These are phyloP conservation scores for Naganishia vishniacii DNA, from an alignment of 768 basidiomycete species.

Conservation along the genomic window DNA sequence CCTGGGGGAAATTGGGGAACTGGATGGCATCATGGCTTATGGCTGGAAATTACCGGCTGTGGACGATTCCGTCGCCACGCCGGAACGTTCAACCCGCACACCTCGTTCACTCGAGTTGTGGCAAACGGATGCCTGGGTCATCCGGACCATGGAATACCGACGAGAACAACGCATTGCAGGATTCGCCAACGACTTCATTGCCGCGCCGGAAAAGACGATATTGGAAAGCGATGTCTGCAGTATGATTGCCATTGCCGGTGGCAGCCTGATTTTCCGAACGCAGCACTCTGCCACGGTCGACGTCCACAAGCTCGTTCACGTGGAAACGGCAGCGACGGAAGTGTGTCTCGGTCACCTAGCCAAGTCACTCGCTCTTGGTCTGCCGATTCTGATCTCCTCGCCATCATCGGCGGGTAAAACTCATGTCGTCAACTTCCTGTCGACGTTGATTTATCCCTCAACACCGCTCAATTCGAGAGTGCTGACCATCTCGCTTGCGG, in stretches of 20 bases:
- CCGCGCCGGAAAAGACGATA: not conserved
- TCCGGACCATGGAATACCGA: constrained; percentile 16
- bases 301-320: constrained; percentile 42
- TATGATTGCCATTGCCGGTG: constrained; percentile 58
- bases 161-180: constrained; percentile 4
- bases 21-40: constrained; percentile 23
- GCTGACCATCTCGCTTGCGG: constrained; percentile 81
- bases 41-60: constrained; percentile 18
- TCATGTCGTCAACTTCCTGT: constrained; percentile 70
- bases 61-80: not conserved
- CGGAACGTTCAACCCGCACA: not conserved
- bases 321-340: constrained; percentile 62
- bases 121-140: constrained; percentile 19
- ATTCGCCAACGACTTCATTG: not conserved
- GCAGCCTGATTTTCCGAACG: constrained; percentile 59
- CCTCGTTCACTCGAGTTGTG: not conserved
- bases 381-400: constrained; percentile 77
- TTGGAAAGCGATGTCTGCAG: constrained; percentile 12
- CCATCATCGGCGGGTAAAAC: constrained; percentile 84
- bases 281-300: constrained; percentile 42
- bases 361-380: constrained; percentile 60
- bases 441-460: constrained; percentile 58
- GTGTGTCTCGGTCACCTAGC: constrained; percentile 61
- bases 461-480: constrained; percentile 59
- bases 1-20: constrained; percentile 53